Evolutionary conservation across 1,284 basidiomycete species (phyloP).

Genomic region (Taiwanofungus camphoratus): DNA sequence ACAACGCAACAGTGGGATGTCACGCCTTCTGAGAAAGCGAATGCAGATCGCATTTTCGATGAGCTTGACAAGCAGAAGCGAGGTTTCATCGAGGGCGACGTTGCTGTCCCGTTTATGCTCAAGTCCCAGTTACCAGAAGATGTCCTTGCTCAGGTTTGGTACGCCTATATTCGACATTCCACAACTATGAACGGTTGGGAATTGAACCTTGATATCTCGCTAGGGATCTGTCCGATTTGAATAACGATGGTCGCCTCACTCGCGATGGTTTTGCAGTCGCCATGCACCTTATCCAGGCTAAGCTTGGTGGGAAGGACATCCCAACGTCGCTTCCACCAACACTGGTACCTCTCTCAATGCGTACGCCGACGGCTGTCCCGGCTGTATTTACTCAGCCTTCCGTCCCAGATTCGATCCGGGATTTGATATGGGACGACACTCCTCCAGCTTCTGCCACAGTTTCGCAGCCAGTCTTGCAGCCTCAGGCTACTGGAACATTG

Average conservation of each 20-base stretch:
- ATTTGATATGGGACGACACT: conserved; percentile 60
- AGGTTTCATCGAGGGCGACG: conserved; percentile 88
- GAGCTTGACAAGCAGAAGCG: conserved; percentile 71
- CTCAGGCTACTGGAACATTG: conserved; percentile 31
- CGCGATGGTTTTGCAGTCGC: conserved; percentile 96
- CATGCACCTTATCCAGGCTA: conserved; percentile 90
- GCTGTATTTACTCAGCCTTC: conserved; percentile 30
- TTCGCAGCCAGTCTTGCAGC: conserved; percentile 28
- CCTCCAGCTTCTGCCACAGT: conserved; percentile 46
- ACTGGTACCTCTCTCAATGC: conserved; percentile 80
- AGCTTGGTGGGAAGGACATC: conserved; percentile 79
- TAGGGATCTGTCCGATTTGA: conserved; percentile 93
- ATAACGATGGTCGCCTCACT: conserved; percentile 83
- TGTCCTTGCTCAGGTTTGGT: conserved; percentile 90
- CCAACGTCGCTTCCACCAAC: conserved; percentile 68
- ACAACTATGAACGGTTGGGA: conserved; percentile 2
- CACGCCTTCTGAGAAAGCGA: conserved; percentile 75
- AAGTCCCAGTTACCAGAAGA: conserved; percentile 86
- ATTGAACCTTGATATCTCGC: conserved; percentile 7
- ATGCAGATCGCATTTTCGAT: conserved; percentile 81
- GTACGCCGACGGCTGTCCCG: conserved; percentile 29
- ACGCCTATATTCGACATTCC: too few relatives aligned
- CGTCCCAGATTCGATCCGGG: conserved; percentile 33
- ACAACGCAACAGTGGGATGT: conserved; percentile 72
- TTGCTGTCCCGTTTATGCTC: conserved; percentile 95